Conservation (phyloP, 257 asterid genomes). For the Solanum virginianum region DNA sequence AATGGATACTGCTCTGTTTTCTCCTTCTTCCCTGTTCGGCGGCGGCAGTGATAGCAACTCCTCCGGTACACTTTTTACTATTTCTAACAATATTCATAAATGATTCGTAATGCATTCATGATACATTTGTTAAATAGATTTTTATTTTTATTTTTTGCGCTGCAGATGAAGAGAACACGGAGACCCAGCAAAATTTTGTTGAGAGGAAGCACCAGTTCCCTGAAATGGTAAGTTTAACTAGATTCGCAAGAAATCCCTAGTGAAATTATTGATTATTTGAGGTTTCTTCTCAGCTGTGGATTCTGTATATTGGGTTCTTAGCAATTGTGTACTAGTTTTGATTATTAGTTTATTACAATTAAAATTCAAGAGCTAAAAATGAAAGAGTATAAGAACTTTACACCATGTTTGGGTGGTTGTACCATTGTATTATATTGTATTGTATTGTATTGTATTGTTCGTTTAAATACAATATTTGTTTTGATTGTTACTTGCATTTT, state of each 20-base stretch:
- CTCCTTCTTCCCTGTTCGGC: conserved; percentile 79
- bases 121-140: not conserved
- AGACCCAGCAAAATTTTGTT: conserved; percentile 30
- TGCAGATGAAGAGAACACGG: conserved; percentile 47
- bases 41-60: conserved; percentile 49
- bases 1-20: conserved; percentile 91
- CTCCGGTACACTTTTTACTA: conserved; percentile 18
- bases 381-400: not conserved
- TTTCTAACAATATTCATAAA: not conserved
- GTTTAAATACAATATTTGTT: too few species aligned
- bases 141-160: not conserved
- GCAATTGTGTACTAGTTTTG: not conserved
- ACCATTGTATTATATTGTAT: too few species aligned
- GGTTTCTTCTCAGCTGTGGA: not conserved
- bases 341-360: not conserved
- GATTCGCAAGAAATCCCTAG: not conserved
- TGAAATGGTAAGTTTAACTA: conserved; percentile 31
- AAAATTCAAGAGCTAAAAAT: not conserved
- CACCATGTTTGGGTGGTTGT: too few species aligned
- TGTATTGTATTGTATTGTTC: too few species aligned
- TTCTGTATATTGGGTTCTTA: not conserved
- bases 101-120: not conserved
- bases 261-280: not conserved
- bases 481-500: too few species aligned
- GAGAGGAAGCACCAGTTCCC: conserved; percentile 80